A percentile compares a stretch with the other conserved stretches of the same genome.
Conservation (phyloP, 78 protist species). For the Pigoraptor vietnamica region DNA sequence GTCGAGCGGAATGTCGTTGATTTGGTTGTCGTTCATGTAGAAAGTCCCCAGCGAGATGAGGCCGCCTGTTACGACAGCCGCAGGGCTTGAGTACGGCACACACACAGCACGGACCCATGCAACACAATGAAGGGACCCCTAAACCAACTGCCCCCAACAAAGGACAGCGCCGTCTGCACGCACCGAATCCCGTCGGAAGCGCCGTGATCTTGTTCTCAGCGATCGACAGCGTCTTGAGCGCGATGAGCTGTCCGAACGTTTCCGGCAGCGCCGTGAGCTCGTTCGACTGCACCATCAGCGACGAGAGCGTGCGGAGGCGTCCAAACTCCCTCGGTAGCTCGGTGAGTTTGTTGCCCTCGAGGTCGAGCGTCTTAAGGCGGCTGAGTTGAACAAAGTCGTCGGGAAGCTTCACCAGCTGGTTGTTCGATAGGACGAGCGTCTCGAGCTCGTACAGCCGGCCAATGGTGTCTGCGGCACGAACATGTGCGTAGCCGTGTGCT, state of each 20-base stretch:
- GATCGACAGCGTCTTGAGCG: neutral
- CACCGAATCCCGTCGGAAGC: neutral
- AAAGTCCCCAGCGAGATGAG: neutral
- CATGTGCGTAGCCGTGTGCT: too few species aligned
- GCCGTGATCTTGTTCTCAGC: neutral
- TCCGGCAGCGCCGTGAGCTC: neutral
- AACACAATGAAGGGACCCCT: neutral
- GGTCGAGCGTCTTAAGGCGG: neutral
- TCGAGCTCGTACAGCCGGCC: neutral
- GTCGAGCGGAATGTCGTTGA: neutral
- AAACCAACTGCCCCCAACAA: neutral
- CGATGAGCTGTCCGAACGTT: neutral
- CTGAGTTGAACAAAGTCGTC: neutral
- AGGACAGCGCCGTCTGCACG: neutral
- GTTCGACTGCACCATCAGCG: neutral
- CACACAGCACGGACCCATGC: neutral
- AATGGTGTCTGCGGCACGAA: neutral
- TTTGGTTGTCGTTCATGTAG: neutral
- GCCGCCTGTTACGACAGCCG: too few species aligned
- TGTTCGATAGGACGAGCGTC: neutral
- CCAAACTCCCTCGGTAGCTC: neutral
- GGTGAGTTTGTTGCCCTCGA: neutral
- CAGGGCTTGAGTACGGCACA: too few species aligned
- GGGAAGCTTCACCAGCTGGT: neutral
- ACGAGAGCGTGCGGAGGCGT: neutral